phyloP scores from a whole-genome alignment of 2,329 filamentous ascomycete species.

The Diplodia corticola region DNA sequence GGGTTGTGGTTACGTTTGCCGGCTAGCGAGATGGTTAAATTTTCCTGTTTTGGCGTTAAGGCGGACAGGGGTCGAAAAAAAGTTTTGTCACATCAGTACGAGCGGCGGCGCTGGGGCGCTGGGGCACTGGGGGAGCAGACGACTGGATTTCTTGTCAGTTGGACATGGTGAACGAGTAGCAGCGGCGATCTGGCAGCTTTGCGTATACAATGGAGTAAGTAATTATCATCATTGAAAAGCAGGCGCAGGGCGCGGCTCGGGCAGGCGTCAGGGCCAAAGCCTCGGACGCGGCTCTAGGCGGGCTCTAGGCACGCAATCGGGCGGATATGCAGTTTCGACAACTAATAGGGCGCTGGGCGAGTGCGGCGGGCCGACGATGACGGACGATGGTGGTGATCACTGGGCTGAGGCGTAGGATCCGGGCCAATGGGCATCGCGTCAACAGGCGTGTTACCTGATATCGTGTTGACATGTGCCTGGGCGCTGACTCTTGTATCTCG shows the following conservation, averaged over 20 bases:
- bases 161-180: background rate
- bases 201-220: background rate
- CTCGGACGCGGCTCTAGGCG: background rate
- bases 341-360: background rate
- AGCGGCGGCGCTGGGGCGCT: conserved; percentile 16
- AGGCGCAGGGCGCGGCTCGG: background rate
- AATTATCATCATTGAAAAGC: background rate
- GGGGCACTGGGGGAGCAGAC: background rate
- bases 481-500: conserved; percentile 13
- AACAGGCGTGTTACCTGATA: background rate
- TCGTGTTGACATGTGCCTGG: conserved; percentile 10
- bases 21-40: conserved; percentile 11
- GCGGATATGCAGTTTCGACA: conserved; percentile 1
- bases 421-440: background rate
- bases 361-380: too few species aligned
- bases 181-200: background rate
- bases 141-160: conserved; percentile 8
- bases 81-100: conserved; percentile 7
- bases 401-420: background rate
- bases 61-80: conserved; percentile 8
- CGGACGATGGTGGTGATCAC: conserved; percentile 9
- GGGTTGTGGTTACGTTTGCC: conserved; percentile 4
- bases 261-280: background rate
- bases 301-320: background rate
- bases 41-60: conserved; percentile 11